phyloP scores from a whole-genome alignment of 2,329 filamentous ascomycete species.

The Botrytis squamosa region DNA sequence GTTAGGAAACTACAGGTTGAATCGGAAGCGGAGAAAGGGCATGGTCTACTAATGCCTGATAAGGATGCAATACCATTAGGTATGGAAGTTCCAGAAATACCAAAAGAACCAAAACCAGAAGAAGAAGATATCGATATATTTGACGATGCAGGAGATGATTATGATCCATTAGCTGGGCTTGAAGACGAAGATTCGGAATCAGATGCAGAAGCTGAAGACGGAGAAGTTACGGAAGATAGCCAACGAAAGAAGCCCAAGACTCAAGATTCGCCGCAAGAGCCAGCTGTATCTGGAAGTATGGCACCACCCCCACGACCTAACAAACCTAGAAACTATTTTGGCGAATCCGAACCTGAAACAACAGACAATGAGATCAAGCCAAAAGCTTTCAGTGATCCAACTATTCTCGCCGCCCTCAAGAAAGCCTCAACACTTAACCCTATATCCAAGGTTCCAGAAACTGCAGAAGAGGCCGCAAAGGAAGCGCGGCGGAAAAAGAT shows the following conservation, averaged over 20 bases:
- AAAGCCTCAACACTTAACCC: constrained; percentile 70
- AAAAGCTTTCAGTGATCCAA: constrained; percentile 67
- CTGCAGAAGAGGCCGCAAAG: constrained; percentile 52
- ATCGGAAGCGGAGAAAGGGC: constrained; percentile 42
- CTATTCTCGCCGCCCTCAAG: constrained; percentile 79
- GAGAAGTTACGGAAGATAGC: constrained; percentile 42
- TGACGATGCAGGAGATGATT: constrained; percentile 63
- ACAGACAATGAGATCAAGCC: constrained; percentile 40
- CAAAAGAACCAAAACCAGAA: constrained; percentile 48
- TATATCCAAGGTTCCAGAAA: constrained; percentile 42
- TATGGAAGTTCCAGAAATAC: constrained; percentile 63
- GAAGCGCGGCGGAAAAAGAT: constrained; percentile 72
- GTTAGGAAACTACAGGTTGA: constrained; percentile 53
- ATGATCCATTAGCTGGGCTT: constrained; percentile 63
- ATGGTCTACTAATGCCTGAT: constrained; percentile 51
- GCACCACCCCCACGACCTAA: constrained; percentile 47
- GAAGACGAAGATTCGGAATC: constrained; percentile 41
- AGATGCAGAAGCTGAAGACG: constrained; percentile 46
- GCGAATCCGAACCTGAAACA: constrained; percentile 52
- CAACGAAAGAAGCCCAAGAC: constrained; percentile 25
- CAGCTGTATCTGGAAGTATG: constrained; percentile 40
- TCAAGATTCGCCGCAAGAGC: constrained; percentile 18
- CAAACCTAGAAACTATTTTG: constrained; percentile 59
- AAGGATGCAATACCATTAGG: constrained; percentile 58
- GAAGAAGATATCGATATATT: constrained; percentile 64